Base-by-base conservation (phyloP, 768 basidiomycete species). In the Termitomyces sp. region DNA sequence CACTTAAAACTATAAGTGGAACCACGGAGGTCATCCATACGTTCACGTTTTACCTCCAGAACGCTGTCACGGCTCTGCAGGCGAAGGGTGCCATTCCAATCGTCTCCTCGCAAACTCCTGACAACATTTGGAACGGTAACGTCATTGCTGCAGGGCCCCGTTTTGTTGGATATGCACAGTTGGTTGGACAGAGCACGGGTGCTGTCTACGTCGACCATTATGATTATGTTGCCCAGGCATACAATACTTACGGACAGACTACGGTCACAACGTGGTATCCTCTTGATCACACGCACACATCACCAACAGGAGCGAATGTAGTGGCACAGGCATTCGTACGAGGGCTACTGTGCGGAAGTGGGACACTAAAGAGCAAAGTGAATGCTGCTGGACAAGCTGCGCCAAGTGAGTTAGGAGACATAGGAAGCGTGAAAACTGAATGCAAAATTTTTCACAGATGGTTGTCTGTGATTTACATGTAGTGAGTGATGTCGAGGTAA, bases 261-360 rank as follows among this genome's bases (percentile, higher is more conserved):
- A 62, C 66, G n/a, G 70, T 74, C 13, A 71, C 70, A 30, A 69
- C 75, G 2, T 82, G 66, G 58, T 82, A 72, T 60, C 80, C 79
- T 6, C 67, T 73, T 51, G 80, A 82, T 52, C 77, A 80, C 60
- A 79, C 77, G 3, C 80, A 82, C 62, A 82, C 79, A 1, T 70
- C 69, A 9, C 67, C 74, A 4, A 68, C 73, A 16, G 81, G 78
- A 35, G 82, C 82, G 2, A 73, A 74, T 44, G 72, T 78, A 6
- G 80, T 82, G 2, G 79, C 80, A 0, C 67, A 77, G 61, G 75
- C 81, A 13, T 82, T 82, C 61, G 72, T 81, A 4, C 66, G 77
- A n/a, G 78, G 78, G 0, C 49, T 81, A 20, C 57, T 77, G 35
- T 81, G 81, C 48, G 75, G 74, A 23, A 66, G 56, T 5, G 75